A percentile compares a stretch with the other conserved stretches of the same genome.
phyloP scores from a whole-genome alignment of 441 rosid species.

The Kokia cookei region DNA sequence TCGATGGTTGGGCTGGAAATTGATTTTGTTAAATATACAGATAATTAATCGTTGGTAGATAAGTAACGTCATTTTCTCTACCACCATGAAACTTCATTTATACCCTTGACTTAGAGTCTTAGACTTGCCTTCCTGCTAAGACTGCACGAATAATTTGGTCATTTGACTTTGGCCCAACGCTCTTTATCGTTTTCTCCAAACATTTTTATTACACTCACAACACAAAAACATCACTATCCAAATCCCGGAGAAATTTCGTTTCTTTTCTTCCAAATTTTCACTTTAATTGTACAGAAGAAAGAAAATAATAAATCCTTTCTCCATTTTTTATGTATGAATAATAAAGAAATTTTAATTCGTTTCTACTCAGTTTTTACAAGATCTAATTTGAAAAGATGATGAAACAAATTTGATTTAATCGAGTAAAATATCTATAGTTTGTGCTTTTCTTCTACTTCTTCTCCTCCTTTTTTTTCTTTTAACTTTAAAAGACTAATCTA shows the following conservation, averaged over 20 bases:
- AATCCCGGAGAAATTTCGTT: background rate
- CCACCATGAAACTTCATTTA: background rate
- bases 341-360: background rate
- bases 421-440: background rate
- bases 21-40: background rate
- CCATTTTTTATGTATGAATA: background rate
- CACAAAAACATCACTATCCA: background rate
- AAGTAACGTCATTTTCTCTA: background rate
- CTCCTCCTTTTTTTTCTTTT: no score
- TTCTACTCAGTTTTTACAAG: background rate
- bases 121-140: background rate
- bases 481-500: background rate
- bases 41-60: background rate
- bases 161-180: background rate
- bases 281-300: background rate
- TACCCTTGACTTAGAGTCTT: background rate
- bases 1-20: background rate
- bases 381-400: slow-evolving; percentile 43
- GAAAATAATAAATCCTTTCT: background rate
- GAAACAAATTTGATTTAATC: slow-evolving; percentile 30
- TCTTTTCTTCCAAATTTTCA: background rate
- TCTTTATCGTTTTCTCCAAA: background rate
- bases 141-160: background rate
- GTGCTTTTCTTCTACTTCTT: background rate
- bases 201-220: background rate